Evolutionary conservation across 2,329 filamentous ascomycete species (phyloP), one percentile per base, ranked within the genome.

Genomic region (Colletotrichum gigasporum): DNA sequence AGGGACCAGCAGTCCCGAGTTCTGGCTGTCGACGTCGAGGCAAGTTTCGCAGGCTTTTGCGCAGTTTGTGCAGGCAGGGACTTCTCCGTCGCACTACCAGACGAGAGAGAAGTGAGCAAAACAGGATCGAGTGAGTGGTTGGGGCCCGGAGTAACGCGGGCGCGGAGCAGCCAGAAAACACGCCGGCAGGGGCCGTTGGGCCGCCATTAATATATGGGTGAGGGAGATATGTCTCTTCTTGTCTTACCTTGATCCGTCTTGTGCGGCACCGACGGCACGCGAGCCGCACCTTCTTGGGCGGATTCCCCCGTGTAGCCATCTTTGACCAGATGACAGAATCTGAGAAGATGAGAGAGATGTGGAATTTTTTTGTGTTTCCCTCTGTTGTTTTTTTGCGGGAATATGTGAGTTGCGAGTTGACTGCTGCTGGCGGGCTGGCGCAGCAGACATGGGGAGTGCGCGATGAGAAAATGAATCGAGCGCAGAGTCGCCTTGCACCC

Each of bases 31-130:
- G 1, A 79, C 76, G 51, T 80, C 76, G 2, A 79, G 68, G 58
- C 77, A 79, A 3, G 69, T 57, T 11, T 74, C 70, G 2, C 70
- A 71, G 22, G 75, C 73, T 42, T 76, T 77, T 10, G 75, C 68
- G 30, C 77, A 79, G 50, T 78, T 78, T 8, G 70, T 71, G 58
- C 76, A 79, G 0, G 76, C 75, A 11, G 77, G 76, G 22, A 75
- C 70, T 47, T 75, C 69, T 5, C 78, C 76, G 67, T 79, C 78
- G 41, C 76, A 78, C 75, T 78, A 35, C 3, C 30, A 6, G 32
- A 4, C 39, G 11, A 53, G 24, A 22, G 35, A 30, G 37, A 45
- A 34, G 41, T 45, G 11, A 57, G 30, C 30, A 44, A 35, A 22
- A 12, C 20, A 4, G 3, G 32, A 22, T n/a, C n/a, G n/a, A n/a